Conservation (phyloP, 2,329 filamentous ascomycete genomes). For the Amylocarpus encephaloides region DNA sequence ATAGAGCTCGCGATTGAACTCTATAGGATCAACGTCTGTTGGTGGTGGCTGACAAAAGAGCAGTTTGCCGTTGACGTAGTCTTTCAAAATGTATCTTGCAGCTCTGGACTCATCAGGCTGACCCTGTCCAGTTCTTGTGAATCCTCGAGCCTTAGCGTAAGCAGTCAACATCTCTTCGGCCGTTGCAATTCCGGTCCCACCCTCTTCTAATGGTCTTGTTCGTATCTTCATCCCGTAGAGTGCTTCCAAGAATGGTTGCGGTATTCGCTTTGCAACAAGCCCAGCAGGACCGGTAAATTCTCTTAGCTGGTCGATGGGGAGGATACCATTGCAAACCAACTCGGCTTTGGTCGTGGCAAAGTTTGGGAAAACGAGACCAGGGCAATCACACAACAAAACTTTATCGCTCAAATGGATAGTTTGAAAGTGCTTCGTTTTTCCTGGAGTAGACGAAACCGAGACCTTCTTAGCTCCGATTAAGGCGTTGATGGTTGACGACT, state of each 20-base stretch:
- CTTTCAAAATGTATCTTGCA: constrained; percentile 83
- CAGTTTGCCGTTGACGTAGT: constrained; percentile 95
- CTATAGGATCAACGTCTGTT: constrained; percentile 57
- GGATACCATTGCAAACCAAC: constrained; percentile 86
- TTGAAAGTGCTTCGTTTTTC: constrained; percentile 99
- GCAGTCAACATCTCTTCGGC: constrained; percentile 78
- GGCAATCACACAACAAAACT: constrained; percentile 93
- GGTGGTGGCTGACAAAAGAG: constrained; percentile 88
- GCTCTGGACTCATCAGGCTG: constrained; percentile 92
- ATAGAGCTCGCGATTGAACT: constrained; percentile 89
- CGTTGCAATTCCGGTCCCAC: constrained; percentile 80
- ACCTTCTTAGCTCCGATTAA: constrained; percentile 98
- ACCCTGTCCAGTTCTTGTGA: constrained; percentile 80
- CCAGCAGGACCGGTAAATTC: constrained; percentile 85
- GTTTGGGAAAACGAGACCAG: constrained; percentile 96
- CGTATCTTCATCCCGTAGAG: constrained; percentile 89
- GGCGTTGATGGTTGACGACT: constrained; percentile 98
- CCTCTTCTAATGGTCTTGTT: constrained; percentile 78
- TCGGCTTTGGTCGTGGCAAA: constrained; percentile 96
- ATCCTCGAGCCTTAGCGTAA: constrained; percentile 85
- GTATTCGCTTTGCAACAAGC: constrained; percentile 78
- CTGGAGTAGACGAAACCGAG: constrained; percentile 91
- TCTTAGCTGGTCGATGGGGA: constrained; percentile 93
- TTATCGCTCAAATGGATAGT: constrained; percentile 89
- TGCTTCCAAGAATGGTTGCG: constrained; percentile 81